A percentile compares a stretch with the other conserved stretches of the same genome.
Evolutionary conservation across 352 stramenopile genomes (phyloP).

Genomic region (Phytopythium delawarense): DNA sequence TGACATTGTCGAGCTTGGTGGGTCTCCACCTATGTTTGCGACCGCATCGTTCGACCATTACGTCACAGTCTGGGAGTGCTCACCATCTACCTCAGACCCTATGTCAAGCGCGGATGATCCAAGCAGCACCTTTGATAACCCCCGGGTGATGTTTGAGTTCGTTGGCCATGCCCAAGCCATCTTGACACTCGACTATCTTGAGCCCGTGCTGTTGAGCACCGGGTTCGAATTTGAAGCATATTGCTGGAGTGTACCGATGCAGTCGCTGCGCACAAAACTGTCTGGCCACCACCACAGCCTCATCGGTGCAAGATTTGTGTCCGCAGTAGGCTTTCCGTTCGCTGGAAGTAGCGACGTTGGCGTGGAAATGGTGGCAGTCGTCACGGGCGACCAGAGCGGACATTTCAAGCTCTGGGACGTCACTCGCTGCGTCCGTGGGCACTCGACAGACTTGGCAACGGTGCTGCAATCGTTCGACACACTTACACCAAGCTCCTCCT

Average conservation of each 20-base stretch:
- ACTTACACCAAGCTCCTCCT: slow-evolving; percentile 30
- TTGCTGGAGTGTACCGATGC: slow-evolving; percentile 60
- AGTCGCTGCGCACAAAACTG: slow-evolving; percentile 46
- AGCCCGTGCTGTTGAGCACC: slow-evolving; percentile 58
- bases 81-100: slow-evolving; percentile 17
- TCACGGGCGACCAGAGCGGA: slow-evolving; percentile 67
- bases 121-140: slow-evolving; percentile 8
- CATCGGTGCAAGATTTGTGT: slow-evolving; percentile 65
- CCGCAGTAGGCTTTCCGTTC: slow-evolving; percentile 8
- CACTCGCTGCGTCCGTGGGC: slow-evolving; percentile 38
- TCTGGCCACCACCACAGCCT: slow-evolving; percentile 64
- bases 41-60: slow-evolving; percentile 78
- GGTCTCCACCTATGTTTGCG: slow-evolving; percentile 46
- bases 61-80: slow-evolving; percentile 65
- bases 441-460: slow-evolving; percentile 23
- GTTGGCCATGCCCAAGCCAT: slow-evolving; percentile 60
- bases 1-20: slow-evolving; percentile 47
- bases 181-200: slow-evolving; percentile 51
- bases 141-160: slow-evolving; percentile 52
- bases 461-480: slow-evolving; percentile 52
- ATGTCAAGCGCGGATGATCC: neutral
- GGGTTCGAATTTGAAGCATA: slow-evolving; percentile 84
- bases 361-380: slow-evolving; percentile 7
- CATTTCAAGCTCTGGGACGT: slow-evolving; percentile 84
- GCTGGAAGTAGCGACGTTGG: neutral